phyloP scores from a whole-genome alignment of 306 rosid genomes.

The Pterocarpus santalinus region DNA sequence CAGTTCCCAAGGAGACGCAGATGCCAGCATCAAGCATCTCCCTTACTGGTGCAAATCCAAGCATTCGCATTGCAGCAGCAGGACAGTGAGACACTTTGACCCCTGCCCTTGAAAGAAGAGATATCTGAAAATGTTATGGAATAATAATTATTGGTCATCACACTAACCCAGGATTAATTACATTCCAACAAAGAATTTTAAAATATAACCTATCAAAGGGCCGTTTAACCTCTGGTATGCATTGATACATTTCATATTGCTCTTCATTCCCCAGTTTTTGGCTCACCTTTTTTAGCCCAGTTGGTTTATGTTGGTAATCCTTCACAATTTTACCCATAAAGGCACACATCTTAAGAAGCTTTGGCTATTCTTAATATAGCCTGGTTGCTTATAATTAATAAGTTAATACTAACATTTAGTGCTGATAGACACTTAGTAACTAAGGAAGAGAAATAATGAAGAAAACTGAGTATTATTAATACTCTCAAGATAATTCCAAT shows the following conservation, averaged over 20 bases:
- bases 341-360: conserved; percentile 1
- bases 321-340: not conserved
- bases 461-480: too few species aligned
- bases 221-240: conserved; percentile 18
- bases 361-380: not conserved
- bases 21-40: conserved; percentile 91
- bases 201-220: not conserved
- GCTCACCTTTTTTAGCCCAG: not conserved
- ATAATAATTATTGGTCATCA: conserved; percentile 9
- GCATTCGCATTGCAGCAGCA: conserved; percentile 96
- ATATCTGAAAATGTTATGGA: conserved; percentile 60
- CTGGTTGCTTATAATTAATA: not conserved
- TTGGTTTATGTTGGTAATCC: not conserved
- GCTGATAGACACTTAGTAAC: too few species aligned
- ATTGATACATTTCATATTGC: not conserved
- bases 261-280: not conserved
- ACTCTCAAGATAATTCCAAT: too few species aligned
- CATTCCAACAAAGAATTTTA: not conserved
- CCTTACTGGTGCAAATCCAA: conserved; percentile 89
- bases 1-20: conserved; percentile 91
- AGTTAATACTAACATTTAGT: too few species aligned
- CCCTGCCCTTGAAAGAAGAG: conserved; percentile 75
- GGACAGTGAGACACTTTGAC: conserved; percentile 92
- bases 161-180: conserved; percentile 16
- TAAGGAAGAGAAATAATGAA: too few species aligned